Evolutionary conservation across 306 rosid genomes (phyloP).

Genomic region (Ochetophila trinervis): DNA sequence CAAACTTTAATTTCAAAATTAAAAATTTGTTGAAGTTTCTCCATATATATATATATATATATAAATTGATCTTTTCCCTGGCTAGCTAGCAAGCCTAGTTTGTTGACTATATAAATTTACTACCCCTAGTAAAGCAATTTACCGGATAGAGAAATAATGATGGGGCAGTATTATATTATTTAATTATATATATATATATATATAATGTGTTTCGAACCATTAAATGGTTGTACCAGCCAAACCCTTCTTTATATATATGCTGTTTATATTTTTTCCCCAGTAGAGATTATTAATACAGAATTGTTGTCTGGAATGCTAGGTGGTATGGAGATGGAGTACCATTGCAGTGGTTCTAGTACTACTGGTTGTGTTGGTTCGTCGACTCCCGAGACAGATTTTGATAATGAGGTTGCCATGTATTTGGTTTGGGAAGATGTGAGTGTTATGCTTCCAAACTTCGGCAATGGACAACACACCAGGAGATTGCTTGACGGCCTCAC

Average conservation of each 20-base stretch:
- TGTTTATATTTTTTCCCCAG: too few relatives aligned
- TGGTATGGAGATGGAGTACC: slow-evolving; percentile 36
- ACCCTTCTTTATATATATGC: not conserved
- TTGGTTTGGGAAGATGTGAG: slow-evolving; percentile 78
- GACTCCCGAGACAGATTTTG: not conserved
- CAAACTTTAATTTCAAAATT: too few relatives aligned
- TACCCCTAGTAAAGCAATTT: not conserved
- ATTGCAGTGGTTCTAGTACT: not conserved
- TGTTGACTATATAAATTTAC: slow-evolving; percentile 12
- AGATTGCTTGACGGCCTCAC: slow-evolving; percentile 68
- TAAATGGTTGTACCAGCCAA: not conserved
- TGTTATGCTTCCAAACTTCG: slow-evolving; percentile 70
- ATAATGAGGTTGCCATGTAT: slow-evolving; percentile 36
- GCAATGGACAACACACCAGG: slow-evolving; percentile 55
- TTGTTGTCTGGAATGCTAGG: not conserved
- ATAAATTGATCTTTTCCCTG: too few relatives aligned
- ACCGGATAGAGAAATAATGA: not conserved
- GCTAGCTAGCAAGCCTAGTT: too few relatives aligned
- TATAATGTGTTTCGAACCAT: too few relatives aligned
- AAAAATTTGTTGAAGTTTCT: too few relatives aligned
- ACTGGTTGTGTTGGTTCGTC: not conserved
- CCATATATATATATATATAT: too few relatives aligned
- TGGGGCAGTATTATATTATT: not conserved
- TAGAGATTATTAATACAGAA: not conserved
- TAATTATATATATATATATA: too few relatives aligned